Conservation (phyloP, 2,329 filamentous ascomycete genomes). For the Trichoderma sp. region DNA sequence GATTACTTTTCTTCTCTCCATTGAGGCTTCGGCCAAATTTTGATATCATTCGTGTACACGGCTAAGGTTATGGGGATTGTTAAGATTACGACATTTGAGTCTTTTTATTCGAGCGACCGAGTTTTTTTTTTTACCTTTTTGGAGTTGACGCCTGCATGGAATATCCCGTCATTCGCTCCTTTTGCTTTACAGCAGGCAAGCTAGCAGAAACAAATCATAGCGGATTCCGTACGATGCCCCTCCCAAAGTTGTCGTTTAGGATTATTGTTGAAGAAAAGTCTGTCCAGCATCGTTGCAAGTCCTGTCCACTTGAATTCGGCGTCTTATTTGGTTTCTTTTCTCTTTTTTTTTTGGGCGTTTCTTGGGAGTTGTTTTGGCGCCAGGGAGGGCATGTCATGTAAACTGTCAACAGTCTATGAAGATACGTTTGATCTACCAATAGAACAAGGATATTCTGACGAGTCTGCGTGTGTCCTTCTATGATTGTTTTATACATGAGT, state of each 20-base stretch:
- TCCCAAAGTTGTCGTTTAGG: neutral
- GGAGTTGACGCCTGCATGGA: neutral
- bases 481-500: neutral
- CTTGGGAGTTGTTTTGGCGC: conserved; percentile 26
- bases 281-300: conserved; percentile 21
- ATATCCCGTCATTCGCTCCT: conserved; percentile 7
- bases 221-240: neutral
- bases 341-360: conserved; percentile 30
- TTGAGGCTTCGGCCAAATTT: neutral
- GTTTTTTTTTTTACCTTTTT: neutral
- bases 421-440: conserved; percentile 24
- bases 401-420: conserved; percentile 25
- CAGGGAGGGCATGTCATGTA: conserved; percentile 34
- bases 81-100: conserved; percentile 16
- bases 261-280: neutral
- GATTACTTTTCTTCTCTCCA: neutral
- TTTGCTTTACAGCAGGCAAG: conserved; percentile 4
- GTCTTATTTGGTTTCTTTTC: conserved; percentile 25
- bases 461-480: neutral
- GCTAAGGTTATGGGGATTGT: conserved; percentile 2
- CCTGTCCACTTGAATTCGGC: conserved; percentile 24
- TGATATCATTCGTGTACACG: conserved; percentile 19
- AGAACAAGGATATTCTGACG: conserved; percentile 22
- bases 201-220: neutral
- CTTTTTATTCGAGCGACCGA: conserved; percentile 11